Conservation (phyloP, 108 stramenopile species). For the Nitzschia sp. region DNA sequence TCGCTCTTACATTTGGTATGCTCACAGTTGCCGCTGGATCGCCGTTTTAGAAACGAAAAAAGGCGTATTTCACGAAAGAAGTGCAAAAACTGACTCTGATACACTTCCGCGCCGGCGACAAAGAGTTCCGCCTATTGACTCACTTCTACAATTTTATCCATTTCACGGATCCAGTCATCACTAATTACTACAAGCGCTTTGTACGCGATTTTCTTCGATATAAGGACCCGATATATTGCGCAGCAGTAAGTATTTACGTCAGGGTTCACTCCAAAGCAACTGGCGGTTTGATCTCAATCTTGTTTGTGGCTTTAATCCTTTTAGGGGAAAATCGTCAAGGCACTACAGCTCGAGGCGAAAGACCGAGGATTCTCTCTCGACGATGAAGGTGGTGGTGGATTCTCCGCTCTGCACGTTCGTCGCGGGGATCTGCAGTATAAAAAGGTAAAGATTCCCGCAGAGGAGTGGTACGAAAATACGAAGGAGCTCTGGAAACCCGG, state of each 20-base stretch:
- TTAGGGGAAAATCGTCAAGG: slow-evolving; percentile 69
- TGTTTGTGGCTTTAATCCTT: neutral
- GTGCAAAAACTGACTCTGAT: slow-evolving; percentile 52
- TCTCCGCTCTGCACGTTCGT: slow-evolving; percentile 82
- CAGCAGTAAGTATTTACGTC: slow-evolving; percentile 35
- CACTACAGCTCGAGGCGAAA: slow-evolving; percentile 60
- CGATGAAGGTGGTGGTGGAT: slow-evolving; percentile 68
- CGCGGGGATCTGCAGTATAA: slow-evolving; percentile 90
- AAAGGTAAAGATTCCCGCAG: slow-evolving; percentile 71
- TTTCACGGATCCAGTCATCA: slow-evolving; percentile 72
- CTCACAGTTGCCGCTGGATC: neutral
- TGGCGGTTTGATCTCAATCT: neutral
- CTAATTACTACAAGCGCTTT: slow-evolving; percentile 78
- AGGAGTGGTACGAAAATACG: slow-evolving; percentile 78
- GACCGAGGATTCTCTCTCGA: slow-evolving; percentile 53
- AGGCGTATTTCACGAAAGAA: slow-evolving; percentile 29
- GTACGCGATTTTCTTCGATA: slow-evolving; percentile 87
- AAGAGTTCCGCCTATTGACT: slow-evolving; percentile 67
- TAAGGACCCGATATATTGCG: slow-evolving; percentile 79
- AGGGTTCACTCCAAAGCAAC: neutral
- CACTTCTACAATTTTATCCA: slow-evolving; percentile 83
- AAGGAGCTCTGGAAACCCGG: slow-evolving; percentile 62
- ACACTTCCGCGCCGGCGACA: slow-evolving; percentile 69
- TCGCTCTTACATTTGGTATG: too few relatives aligned
- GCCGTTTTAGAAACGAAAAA: neutral